Base-by-base conservation (phyloP, 192 early-diverging fungal species). In the Mortierella claussenii region DNA sequence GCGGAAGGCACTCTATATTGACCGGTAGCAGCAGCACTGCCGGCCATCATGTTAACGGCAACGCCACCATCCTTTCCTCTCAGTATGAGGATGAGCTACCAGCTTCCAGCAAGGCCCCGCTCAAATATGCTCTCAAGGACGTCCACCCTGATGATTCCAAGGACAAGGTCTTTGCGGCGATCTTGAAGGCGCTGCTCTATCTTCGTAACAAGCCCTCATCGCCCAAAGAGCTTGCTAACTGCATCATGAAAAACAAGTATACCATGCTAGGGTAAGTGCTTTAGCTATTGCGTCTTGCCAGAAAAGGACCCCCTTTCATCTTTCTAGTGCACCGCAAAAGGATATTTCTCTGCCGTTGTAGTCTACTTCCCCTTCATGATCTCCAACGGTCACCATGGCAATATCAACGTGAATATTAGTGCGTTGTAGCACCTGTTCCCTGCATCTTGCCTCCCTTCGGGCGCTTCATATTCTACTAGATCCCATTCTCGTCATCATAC, bases 101-200 rank as follows among this genome's bases (percentile, higher is more conserved):
- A 6, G 42, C 63, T 40, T 60, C 71, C 5, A 55, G 42, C 24
- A 75, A 66, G 59, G 75, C 75, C 20, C 66, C 69, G 20, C 66
- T 71, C 31, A 79, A 79, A 50, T 82, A 68, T 65, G 65, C 65
- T 3, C 51, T 75, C 23, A 75, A 75, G 51, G 71, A 75, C 30
- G 80, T 93, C 55, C 91, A 94, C 71, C 87, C 90, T 6, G 90
- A 93, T 65, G 93, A 95, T 68, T 87, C 88, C 24, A 83, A 89
- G 44, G 92, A 94, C 76, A 94, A 94, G 67, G 92, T 94, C n/a
- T 89, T 95, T 81, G 88, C 91, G 11, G 94, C 94, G 44, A 93
- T 94, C 54, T 82, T 94, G 51, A 94, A 94, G 78, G 93, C 93
- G 8, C 74, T 96, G 34, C 78, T 93, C 45, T 85, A 85, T 33